Evolutionary conservation across 78 protist species (phyloP).

Genomic region (Parvularia atlantis): DNA sequence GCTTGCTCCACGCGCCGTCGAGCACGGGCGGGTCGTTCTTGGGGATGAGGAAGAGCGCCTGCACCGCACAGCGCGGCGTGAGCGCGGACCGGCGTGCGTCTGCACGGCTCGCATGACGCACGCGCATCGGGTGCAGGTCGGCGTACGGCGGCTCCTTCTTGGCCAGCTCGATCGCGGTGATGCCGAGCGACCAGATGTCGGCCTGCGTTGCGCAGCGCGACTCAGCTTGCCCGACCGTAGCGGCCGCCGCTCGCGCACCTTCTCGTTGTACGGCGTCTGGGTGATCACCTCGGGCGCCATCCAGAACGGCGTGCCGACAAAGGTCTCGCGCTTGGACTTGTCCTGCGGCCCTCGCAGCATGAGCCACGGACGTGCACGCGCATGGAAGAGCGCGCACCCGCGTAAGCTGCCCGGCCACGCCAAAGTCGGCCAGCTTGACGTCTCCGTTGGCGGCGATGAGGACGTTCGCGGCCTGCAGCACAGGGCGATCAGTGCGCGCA

Average conservation of each 20-base stretch:
- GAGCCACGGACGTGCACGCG: too few species aligned
- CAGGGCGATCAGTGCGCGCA: background rate
- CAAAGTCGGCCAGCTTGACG: conserved; percentile 96
- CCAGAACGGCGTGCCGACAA: conserved; percentile 92
- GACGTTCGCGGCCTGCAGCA: conserved; percentile 76
- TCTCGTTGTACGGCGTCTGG: conserved; percentile 48
- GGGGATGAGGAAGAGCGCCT: conserved; percentile 89
- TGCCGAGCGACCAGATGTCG: conserved; percentile 98
- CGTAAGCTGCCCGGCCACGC: conserved; percentile 84
- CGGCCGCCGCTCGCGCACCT: too few species aligned
- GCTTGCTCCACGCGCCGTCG: conserved; percentile 46
- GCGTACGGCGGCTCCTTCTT: conserved; percentile 89
- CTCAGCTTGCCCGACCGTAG: too few species aligned
- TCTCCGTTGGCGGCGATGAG: conserved; percentile 72
- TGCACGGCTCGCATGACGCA: conserved; percentile 60
- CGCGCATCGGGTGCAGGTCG: conserved; percentile 86
- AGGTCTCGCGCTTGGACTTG: conserved; percentile 76
- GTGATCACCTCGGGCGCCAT: conserved; percentile 97
- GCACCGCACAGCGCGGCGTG: conserved; percentile 42
- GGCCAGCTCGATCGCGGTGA: conserved; percentile 95
- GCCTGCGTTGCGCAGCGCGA: too few species aligned
- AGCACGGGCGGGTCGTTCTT: conserved; percentile 81
- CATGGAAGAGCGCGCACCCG: too few species aligned
- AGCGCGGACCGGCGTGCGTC: conserved; percentile 20
- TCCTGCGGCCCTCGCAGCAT: conserved; percentile 67